Base-by-base conservation (phyloP, 2,329 filamentous ascomycete genomes). In the Calonectria crousiana region DNA sequence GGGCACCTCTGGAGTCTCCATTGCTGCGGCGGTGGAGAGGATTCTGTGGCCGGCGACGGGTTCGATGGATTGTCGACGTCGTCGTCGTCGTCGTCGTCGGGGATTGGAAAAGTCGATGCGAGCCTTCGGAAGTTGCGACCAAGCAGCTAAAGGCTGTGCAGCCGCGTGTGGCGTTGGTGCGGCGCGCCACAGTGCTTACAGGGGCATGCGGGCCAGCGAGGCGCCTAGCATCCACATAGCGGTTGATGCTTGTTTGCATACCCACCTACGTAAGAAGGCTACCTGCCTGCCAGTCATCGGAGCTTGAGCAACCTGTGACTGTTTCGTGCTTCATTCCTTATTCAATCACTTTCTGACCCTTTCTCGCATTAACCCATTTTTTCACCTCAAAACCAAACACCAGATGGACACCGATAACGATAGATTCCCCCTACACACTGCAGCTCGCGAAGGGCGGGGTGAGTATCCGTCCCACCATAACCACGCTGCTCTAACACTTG, bases 341-440 rank as follows among this genome's bases (percentile, higher is more conserved):
- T 36, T n/a, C 49, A 18, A 44, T 60, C 1, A 26, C 18, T 32
- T 9, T 13, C 16, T 16, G 8, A 26, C 11, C 66, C 52, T 44
- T 41, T 18, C 13, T 23, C 2, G 44, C 18, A 62, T 34, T 18
- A 8, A 14, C 23, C 10, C 28, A 4, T n/a, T 10, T 44, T 44
- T 23, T 23, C 16, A 20, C 11, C 14, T 9, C 20, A 8, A 20
- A 36, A 84, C 28, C 13, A n/a, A 11, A 11, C 52, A 3, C 28
- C 4, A 53, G 82, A 82, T 84, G 67, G 82, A 85, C 9, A 76
- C 67, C 6, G 83, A 88, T 26, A 78, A 84, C 56, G 88, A 92
- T 67, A 95, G 93, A 80, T 98, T 93, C 79, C 94, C 95, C 34
- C 93, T 98, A 53, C 96, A 98, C 82, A 94, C 94, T 78, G 96